phyloP scores from a whole-genome alignment of 768 basidiomycete genomes.

The Suillus clintonianus region DNA sequence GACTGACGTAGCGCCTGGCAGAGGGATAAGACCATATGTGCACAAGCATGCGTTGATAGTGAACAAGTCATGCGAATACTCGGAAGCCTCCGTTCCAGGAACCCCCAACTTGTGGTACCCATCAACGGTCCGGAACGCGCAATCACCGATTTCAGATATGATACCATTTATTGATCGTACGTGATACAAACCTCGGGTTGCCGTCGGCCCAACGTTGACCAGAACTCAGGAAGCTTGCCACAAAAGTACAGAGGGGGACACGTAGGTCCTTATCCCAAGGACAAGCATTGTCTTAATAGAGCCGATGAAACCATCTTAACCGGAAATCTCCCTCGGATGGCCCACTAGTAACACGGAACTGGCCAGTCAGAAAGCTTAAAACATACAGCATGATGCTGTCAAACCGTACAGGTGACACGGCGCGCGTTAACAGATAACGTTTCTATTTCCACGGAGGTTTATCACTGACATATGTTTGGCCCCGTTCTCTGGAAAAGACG shows the following conservation, averaged over 20 bases:
- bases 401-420: background rate
- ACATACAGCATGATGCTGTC: background rate
- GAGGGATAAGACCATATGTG: conserved; percentile 3
- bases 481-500: background rate
- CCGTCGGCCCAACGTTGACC: background rate
- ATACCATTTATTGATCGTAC: conserved; percentile 11
- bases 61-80: conserved; percentile 10
- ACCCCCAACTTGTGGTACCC: background rate
- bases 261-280: background rate
- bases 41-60: conserved; percentile 11
- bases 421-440: background rate
- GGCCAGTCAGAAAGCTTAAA: background rate
- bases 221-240: background rate
- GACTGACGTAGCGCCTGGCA: conserved; percentile 4
- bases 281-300: background rate
- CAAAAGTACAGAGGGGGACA: background rate
- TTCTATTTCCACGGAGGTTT: background rate
- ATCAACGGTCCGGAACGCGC: conserved; percentile 18
- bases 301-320: background rate
- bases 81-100: conserved; percentile 3
- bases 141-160: conserved; percentile 22
- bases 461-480: too few relatives aligned
- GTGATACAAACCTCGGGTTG: background rate
- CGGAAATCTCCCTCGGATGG: background rate
- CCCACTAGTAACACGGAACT: background rate